Conservation (phyloP, 2,329 filamentous ascomycete species). For the Monosporascus sp. region DNA sequence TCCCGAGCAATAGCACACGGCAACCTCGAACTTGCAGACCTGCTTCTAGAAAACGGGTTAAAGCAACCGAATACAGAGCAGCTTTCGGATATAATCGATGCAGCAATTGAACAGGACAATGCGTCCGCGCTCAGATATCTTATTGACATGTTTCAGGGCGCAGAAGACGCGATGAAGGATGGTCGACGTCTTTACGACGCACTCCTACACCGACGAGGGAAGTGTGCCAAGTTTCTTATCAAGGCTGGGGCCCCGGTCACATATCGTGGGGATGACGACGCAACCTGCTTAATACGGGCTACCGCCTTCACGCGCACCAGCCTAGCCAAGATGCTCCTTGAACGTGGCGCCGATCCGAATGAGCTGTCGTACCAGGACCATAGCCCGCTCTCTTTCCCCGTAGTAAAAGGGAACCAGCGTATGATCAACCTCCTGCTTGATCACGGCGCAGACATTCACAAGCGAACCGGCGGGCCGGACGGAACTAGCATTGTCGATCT, state of each 20-base stretch:
- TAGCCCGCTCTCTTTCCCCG: background rate
- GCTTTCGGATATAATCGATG: background rate
- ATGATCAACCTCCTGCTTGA: constrained; percentile 12
- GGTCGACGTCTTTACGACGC: constrained; percentile 1
- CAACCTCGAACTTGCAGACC: constrained; percentile 3
- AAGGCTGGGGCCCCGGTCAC: constrained; percentile 3
- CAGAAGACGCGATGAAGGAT: background rate
- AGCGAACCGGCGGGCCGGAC: background rate
- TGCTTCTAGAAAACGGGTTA: constrained; percentile 2
- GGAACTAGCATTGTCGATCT: background rate
- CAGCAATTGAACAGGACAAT: background rate
- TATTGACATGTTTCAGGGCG: background rate
- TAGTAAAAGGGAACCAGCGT: background rate
- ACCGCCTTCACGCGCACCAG: background rate
- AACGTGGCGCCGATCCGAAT: constrained; percentile 15
- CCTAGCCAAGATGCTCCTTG: constrained; percentile 7
- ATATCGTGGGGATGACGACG: background rate
- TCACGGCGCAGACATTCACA: constrained; percentile 8
- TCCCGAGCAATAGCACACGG: background rate
- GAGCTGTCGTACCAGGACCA: background rate
- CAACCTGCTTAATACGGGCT: constrained; percentile 7
- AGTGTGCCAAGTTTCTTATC: constrained; percentile 9
- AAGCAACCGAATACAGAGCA: constrained; percentile 1
- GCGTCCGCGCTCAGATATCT: constrained; percentile 1
- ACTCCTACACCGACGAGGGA: background rate